phyloP scores from a whole-genome alignment of 495 filamentous ascomycete species.

The Pyrenopolyporus hunteri region DNA sequence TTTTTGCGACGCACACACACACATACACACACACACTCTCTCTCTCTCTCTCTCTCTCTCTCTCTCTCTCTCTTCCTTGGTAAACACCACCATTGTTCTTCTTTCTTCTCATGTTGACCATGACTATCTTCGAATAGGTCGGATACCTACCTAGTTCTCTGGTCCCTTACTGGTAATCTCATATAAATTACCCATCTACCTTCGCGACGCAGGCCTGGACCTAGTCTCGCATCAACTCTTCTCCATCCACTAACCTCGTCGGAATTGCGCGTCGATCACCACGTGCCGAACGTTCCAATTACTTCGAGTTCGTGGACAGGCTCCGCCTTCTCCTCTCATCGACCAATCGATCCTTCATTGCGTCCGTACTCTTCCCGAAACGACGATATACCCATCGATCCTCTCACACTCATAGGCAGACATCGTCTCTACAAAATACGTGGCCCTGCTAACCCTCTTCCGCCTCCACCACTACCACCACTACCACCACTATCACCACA shows the following conservation, averaged over 20 bases:
- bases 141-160: too few relatives aligned
- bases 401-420: neutral
- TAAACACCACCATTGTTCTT: neutral
- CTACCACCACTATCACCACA: too few relatives aligned
- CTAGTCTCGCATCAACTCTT: neutral
- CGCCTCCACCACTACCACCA: too few relatives aligned
- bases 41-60: neutral
- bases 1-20: too few relatives aligned
- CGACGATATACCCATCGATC: neutral
- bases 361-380: neutral
- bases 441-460: neutral
- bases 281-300: conserved; percentile 26
- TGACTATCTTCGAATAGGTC: neutral
- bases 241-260: neutral
- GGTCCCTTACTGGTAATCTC: neutral
- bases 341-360: neutral
- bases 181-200: neutral
- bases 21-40: too few relatives aligned
- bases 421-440: neutral
- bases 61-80: neutral
- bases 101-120: neutral
- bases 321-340: conserved; percentile 1
- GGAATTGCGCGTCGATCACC: conserved; percentile 13
- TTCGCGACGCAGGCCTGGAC: conserved; percentile 3
- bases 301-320: conserved; percentile 10